A percentile compares a stretch with the other conserved stretches of the same genome.
phyloP scores from a whole-genome alignment of 1,284 basidiomycete genomes.

The Gymnopus androsaceus region DNA sequence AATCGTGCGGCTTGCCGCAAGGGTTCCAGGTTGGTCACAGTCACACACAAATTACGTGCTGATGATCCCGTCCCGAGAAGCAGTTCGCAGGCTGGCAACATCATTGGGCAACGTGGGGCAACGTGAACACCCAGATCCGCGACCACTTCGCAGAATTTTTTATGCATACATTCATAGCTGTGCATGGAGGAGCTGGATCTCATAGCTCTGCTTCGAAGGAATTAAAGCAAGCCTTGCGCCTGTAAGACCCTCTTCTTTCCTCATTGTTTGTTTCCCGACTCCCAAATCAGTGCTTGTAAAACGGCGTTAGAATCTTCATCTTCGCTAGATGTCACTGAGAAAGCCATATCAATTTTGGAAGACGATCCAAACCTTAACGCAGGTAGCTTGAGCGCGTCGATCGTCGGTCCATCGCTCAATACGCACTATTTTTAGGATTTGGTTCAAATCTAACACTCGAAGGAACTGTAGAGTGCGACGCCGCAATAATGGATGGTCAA shows the following conservation, averaged over 20 bases:
- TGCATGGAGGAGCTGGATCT: conserved; percentile 71
- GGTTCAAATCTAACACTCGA: conserved; percentile 74
- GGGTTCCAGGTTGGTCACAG: too few species aligned
- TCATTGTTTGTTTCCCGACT: not conserved
- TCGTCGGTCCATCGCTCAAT: not conserved
- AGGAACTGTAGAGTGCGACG: conserved; percentile 77
- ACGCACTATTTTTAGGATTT: conserved; percentile 44
- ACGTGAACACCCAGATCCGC: not conserved
- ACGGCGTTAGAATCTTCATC: conserved; percentile 31
- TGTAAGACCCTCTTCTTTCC: conserved; percentile 37
- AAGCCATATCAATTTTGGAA: conserved; percentile 58
- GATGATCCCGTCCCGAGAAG: too few species aligned
- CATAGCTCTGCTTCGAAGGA: conserved; percentile 44
- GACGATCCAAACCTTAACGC: conserved; percentile 66
- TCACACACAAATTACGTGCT: too few species aligned
- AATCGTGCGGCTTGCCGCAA: too few species aligned
- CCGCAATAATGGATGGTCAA: conserved; percentile 65
- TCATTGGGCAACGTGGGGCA: too few species aligned
- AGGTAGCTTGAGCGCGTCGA: conserved; percentile 41
- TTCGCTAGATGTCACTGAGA: conserved; percentile 45
- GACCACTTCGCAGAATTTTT: too few species aligned
- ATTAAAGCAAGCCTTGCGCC: conserved; percentile 54
- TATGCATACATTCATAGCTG: conserved; percentile 40
- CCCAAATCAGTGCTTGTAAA: conserved; percentile 41
- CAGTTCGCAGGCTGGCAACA: too few species aligned